phyloP scores from a whole-genome alignment of 2,329 filamentous ascomycete species.

The Elsinoe ampelina region DNA sequence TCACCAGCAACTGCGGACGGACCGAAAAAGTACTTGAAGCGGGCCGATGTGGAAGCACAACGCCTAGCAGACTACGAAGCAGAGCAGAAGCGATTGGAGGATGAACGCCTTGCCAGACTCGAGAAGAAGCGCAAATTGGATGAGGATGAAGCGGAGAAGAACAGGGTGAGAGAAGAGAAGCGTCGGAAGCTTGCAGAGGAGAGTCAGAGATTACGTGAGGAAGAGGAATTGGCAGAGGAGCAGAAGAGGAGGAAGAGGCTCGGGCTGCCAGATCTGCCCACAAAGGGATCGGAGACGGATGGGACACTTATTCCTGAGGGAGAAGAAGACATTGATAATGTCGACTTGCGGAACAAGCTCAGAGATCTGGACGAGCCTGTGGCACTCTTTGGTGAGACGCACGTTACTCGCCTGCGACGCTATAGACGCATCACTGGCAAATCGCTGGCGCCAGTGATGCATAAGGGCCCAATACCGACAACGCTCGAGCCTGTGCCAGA shows the following conservation, averaged over 20 bases:
- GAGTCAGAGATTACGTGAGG: constrained; percentile 58
- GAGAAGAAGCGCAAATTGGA: constrained; percentile 80
- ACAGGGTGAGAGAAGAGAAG: constrained; percentile 69
- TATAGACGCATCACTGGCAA: constrained; percentile 54
- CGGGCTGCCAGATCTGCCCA: constrained; percentile 65
- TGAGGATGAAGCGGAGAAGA: constrained; percentile 67
- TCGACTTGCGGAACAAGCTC: constrained; percentile 59
- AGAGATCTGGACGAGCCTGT: constrained; percentile 64
- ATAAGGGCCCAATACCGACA: constrained; percentile 76
- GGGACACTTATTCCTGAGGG: constrained; percentile 21
- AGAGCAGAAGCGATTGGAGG: constrained; percentile 67
- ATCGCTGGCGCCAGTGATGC: constrained; percentile 40
- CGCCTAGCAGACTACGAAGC: constrained; percentile 70
- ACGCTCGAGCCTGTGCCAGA: constrained; percentile 70
- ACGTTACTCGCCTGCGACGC: constrained; percentile 58
- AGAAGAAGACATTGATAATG: constrained; percentile 59
- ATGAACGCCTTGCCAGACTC: constrained; percentile 58
- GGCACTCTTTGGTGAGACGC: constrained; percentile 71
- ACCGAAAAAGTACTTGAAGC: constrained; percentile 69
- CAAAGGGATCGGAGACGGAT: constrained; percentile 38
- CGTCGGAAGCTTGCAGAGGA: constrained; percentile 72
- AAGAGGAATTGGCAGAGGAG: constrained; percentile 66
- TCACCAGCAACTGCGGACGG: constrained; percentile 32
- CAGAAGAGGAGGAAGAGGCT: constrained; percentile 62
- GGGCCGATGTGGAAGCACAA: constrained; percentile 75